A percentile compares a stretch with the other conserved stretches of the same genome.
phyloP scores from a whole-genome alignment of 2,329 filamentous ascomycete genomes.

The Talaromyces piceae region DNA sequence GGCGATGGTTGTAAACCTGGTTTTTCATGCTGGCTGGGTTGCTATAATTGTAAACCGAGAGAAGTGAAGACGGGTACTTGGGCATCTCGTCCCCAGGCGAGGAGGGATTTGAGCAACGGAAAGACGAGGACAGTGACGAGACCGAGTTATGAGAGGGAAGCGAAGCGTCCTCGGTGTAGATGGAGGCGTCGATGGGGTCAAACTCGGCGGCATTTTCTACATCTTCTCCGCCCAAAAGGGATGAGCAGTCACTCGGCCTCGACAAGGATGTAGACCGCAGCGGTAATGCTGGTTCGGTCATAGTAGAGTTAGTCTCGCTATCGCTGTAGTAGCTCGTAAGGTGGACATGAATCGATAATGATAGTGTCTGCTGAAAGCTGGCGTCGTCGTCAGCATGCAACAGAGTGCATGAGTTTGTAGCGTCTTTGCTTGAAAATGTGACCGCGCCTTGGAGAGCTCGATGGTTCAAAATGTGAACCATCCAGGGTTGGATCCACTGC shows the following conservation, averaged over 20 bases:
- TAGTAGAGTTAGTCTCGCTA: neutral
- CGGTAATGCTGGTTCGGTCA: neutral
- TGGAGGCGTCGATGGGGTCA: neutral
- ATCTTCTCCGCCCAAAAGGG: slow-evolving; percentile 1
- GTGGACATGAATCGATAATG: slow-evolving; percentile 50
- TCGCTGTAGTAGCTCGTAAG: slow-evolving; percentile 10
- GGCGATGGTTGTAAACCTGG: neutral
- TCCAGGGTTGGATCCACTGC: slow-evolving; percentile 80
- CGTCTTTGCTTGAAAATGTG: slow-evolving; percentile 44
- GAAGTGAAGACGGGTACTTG: neutral
- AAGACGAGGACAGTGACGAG: neutral
- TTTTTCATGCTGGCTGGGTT: neutral
- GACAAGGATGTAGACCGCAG: neutral
- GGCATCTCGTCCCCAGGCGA: neutral
- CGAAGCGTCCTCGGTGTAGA: neutral
- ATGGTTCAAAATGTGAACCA: slow-evolving; percentile 33
- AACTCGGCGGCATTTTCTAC: neutral
- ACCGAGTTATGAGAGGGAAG: neutral
- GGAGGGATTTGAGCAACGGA: neutral
- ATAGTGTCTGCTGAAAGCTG: slow-evolving; percentile 63
- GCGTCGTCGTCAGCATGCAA: slow-evolving; percentile 28
- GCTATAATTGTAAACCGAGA: neutral
- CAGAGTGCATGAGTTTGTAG: slow-evolving; percentile 45
- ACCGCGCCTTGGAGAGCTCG: slow-evolving; percentile 6
- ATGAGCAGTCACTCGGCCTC: neutral